Conservation (phyloP, 495 filamentous ascomycete species). For the Hyaloscypha bicolor region DNA sequence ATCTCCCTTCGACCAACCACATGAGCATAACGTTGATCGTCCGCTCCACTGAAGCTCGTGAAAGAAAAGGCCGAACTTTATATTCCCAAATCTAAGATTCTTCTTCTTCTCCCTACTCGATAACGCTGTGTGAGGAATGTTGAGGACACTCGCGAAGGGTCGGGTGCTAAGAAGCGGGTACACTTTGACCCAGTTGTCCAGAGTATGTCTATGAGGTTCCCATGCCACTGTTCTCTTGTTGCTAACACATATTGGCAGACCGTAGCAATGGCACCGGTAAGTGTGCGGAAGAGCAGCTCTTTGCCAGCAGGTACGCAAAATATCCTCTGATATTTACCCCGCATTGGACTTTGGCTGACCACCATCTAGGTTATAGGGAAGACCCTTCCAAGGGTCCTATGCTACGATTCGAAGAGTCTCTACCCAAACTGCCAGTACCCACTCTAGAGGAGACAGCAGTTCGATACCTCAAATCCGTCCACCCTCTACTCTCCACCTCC, state of each 20-base stretch:
- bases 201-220: slow-evolving; percentile 32
- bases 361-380: slow-evolving; percentile 77
- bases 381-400: slow-evolving; percentile 88
- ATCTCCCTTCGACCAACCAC: slow-evolving; percentile 19
- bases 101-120: slow-evolving; percentile 29
- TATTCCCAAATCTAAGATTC: slow-evolving; percentile 13
- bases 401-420: slow-evolving; percentile 95
- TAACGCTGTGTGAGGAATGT: slow-evolving; percentile 42
- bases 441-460: slow-evolving; percentile 89
- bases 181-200: slow-evolving; percentile 32
- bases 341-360: slow-evolving; percentile 16
- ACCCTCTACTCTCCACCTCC: slow-evolving; percentile 70
- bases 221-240: slow-evolving; percentile 1
- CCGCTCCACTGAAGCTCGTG: slow-evolving; percentile 13
- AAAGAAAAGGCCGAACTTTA: slow-evolving; percentile 13
- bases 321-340: slow-evolving; percentile 25
- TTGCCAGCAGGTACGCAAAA: slow-evolving; percentile 46
- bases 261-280: slow-evolving; percentile 38
- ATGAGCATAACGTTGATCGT: slow-evolving; percentile 13
- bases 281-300: slow-evolving; percentile 58
- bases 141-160: slow-evolving; percentile 46
- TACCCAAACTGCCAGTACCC: slow-evolving; percentile 89
- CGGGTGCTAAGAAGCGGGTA: slow-evolving; percentile 42
- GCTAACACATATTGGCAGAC: slow-evolving; percentile 20
- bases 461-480: slow-evolving; percentile 91